Conservation (phyloP, 176 grass and related monocot genomes). For the Lolium multiflorum region DNA sequence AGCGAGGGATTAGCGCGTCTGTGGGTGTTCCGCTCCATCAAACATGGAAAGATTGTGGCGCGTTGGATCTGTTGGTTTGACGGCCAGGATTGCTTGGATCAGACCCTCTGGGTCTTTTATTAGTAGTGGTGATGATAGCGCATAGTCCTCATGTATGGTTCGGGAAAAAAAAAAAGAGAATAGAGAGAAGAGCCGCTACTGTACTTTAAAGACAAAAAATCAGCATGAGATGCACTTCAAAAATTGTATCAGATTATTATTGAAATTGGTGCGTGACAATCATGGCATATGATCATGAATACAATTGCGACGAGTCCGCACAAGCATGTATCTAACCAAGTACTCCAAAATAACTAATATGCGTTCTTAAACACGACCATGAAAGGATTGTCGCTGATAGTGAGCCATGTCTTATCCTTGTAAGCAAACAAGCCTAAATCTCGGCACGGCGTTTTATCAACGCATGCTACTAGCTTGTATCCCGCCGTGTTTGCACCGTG, state of each 20-base stretch:
- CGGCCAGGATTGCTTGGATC: no score
- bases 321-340: neutral
- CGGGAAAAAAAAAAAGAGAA: no score
- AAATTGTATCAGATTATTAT: neutral
- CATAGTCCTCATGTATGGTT: no score
- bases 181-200: neutral
- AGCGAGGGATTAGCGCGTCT: no score
- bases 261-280: neutral
- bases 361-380: constrained; percentile 6
- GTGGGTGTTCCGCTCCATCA: no score
- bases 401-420: neutral
- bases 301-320: no score
- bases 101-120: no score
- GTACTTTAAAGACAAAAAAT: neutral
- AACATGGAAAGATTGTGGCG: no score
- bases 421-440: neutral
- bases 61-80: no score
- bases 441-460: neutral
- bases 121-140: no score
- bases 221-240: neutral
- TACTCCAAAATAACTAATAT: neutral
- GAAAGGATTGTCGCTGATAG: neutral
- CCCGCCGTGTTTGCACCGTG: neutral
- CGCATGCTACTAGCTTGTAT: neutral
- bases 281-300: neutral